Conservation (phyloP, 768 basidiomycete species). For the Erythrobasidium yunnanense region DNA sequence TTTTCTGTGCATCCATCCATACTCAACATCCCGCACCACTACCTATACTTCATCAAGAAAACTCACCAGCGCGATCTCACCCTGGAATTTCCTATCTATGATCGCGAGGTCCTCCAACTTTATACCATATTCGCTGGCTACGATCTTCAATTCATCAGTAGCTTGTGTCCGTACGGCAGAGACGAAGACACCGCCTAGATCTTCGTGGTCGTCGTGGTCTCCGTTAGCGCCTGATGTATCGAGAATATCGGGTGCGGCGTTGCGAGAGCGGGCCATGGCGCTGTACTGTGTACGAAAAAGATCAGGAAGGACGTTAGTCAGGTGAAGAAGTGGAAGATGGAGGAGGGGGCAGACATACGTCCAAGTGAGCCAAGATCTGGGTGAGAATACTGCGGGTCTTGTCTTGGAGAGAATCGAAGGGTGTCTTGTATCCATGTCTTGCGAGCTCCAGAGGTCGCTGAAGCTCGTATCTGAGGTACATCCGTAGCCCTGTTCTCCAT, state of each 20-base stretch:
- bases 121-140: constrained; percentile 73
- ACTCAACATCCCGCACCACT: background rate
- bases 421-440: constrained; percentile 71
- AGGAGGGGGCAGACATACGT: no score
- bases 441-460: constrained; percentile 55
- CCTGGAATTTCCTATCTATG: constrained; percentile 65
- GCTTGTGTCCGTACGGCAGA: constrained; percentile 70
- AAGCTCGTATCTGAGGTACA: constrained; percentile 68
- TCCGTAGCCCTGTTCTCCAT: constrained; percentile 51
- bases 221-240: constrained; percentile 59
- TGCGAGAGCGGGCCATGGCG: constrained; percentile 15
- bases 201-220: constrained; percentile 52
- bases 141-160: constrained; percentile 75
- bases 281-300: constrained; percentile 15
- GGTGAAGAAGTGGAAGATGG: no score
- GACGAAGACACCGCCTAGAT: constrained; percentile 63
- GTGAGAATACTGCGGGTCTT: constrained; percentile 80
- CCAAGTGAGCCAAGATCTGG: constrained; percentile 64
- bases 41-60: constrained; percentile 66
- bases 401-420: constrained; percentile 64
- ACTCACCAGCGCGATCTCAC: no score
- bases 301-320: background rate
- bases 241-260: constrained; percentile 68
- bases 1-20: background rate
- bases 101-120: constrained; percentile 68